phyloP scores from a whole-genome alignment of 371 early-diverging fungal genomes.

The Circinella minor region DNA sequence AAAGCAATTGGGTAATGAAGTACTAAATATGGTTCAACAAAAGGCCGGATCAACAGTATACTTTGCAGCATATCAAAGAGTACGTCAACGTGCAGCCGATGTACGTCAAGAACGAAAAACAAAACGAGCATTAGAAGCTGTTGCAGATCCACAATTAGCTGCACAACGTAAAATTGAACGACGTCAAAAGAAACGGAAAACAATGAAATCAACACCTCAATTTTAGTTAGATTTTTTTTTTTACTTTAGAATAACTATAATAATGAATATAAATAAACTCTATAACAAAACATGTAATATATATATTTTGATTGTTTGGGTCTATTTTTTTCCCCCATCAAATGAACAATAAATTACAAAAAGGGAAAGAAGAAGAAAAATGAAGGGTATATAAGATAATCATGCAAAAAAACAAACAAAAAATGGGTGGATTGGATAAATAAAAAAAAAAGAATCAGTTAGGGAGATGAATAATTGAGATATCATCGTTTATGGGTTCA shows the following conservation, averaged over 20 bases:
- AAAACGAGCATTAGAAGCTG: slow-evolving; percentile 66
- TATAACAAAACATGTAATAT: neutral
- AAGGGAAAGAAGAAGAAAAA: neutral
- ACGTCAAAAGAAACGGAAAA: slow-evolving; percentile 32
- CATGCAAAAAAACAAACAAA: neutral
- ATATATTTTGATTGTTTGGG: neutral
- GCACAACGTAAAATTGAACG: slow-evolving; percentile 40
- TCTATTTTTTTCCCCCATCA: neutral
- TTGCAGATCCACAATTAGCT: slow-evolving; percentile 35
- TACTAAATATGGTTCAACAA: slow-evolving; percentile 78
- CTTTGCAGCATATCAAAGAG: slow-evolving; percentile 71
- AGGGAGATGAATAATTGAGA: neutral
- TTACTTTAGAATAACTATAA: too few species aligned
- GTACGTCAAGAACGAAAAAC: slow-evolving; percentile 70
- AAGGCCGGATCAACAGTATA: slow-evolving; percentile 80
- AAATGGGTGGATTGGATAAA: neutral
- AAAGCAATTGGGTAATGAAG: slow-evolving; percentile 79
- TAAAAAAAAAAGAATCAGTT: neutral
- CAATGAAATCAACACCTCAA: neutral
- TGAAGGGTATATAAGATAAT: neutral
- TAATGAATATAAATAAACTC: neutral
- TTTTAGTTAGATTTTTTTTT: neutral
- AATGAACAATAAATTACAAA: slow-evolving; percentile 2
- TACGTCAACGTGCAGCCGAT: slow-evolving; percentile 50
- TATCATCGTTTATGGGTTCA: neutral